Percentiles rank a stretch among this genome's conserved stretches.
Evolutionary conservation across 331 rosid species (phyloP).

Genomic region (Pyrus hybrid): DNA sequence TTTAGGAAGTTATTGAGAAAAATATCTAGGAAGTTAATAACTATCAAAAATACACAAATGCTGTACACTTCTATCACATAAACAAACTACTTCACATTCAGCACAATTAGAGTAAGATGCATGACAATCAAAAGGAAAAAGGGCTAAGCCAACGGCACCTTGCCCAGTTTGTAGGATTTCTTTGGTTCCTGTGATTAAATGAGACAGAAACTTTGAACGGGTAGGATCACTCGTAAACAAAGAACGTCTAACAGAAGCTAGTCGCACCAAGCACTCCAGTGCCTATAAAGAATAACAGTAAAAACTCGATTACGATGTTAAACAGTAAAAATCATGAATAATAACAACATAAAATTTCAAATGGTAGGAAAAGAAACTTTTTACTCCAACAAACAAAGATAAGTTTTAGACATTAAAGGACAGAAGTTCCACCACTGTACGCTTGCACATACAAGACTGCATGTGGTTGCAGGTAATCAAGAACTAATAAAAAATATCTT

Average conservation of each 20-base stretch:
- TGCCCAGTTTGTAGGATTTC: conserved; percentile 97
- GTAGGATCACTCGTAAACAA: conserved; percentile 95
- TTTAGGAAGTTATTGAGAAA: not conserved
- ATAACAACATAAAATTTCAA: conserved; percentile 19
- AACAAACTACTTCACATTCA: conserved; percentile 5
- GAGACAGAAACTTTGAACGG: conserved; percentile 97
- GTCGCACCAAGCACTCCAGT: conserved; percentile 99
- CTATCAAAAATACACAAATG: not conserved
- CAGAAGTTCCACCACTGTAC: not conserved
- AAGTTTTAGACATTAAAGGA: not conserved
- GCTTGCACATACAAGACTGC: not conserved
- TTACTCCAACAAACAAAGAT: conserved; percentile 5
- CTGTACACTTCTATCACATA: not conserved
- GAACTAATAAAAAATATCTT: not conserved
- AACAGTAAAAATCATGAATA: conserved; percentile 21
- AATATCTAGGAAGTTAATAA: not conserved
- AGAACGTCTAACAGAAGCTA: conserved; percentile 98
- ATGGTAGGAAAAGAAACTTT: not conserved
- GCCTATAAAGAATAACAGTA: conserved; percentile 63
- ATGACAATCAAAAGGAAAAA: not conserved
- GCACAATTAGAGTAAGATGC: not conserved
- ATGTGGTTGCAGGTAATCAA: not conserved
- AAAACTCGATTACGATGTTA: conserved; percentile 21
- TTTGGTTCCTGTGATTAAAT: conserved; percentile 99
- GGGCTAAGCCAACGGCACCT: conserved; percentile 60